Base-by-base conservation (phyloP, 192 early-diverging fungal genomes). In the Linnemannia zychae region DNA sequence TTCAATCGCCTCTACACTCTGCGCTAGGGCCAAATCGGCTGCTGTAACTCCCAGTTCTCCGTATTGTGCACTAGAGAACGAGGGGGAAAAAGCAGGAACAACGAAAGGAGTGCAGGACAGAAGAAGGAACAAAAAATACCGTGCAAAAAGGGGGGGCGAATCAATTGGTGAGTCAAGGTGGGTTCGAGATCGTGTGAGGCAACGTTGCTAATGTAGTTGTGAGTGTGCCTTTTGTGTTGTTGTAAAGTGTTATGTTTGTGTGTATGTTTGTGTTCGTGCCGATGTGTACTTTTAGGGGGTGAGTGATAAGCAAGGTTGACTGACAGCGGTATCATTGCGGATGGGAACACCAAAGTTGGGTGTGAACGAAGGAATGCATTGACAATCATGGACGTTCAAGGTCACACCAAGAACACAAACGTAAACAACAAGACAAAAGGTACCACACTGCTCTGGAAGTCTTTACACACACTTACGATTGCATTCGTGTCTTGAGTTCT, bases 401-500 rank as follows among this genome's bases (percentile, higher is more conserved):
- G 57, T 15, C 57, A 63, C 28, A 63, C 57, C 28, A 63, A 63
- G 28, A 15, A 63, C 28, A 63, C 57, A 31, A 31, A 31, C 24
- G 24, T 11, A 63, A 57, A n/a, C 15, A 48, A 71, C 38, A 71
- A 49, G n/a, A 50, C 24, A 72, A 74, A 24, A 38, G 37, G 1
- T 22, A 68, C 24, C 11, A 44, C 40, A 9, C 3, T 6, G 40
- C 3, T 9, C 40, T 28, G 3, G 68, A 71, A 68, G 16, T 44
- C 22, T 17, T 48, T n/a, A 44, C 9, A 6, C 0, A 72, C 40
- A 73, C 75, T 18, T 82, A 90, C 87, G 81, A 83, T 70, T 79
- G 78, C 65, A 84, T 81, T 18, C 71, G 44, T 52, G 71, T 81
- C 73, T 89, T 89, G 47, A 92, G 82, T 38, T 88, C 82, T 37